phyloP scores from a whole-genome alignment of 192 early-diverging fungal species.

The Backusella liffmaniae region DNA sequence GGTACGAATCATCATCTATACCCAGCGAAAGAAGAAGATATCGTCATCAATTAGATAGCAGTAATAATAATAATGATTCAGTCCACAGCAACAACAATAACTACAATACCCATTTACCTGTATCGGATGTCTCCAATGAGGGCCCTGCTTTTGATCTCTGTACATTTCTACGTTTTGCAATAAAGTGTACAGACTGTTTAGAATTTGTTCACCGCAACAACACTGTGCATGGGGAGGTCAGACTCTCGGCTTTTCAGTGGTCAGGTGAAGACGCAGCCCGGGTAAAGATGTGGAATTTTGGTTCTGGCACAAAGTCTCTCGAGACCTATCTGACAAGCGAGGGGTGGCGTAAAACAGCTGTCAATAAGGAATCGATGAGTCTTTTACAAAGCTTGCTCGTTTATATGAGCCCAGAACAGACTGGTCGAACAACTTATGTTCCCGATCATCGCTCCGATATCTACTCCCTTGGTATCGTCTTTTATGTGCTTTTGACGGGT shows the following conservation, averaged over 20 bases:
- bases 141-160: conserved; percentile 22
- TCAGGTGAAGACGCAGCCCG: conserved; percentile 14
- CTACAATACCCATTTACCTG: background rate
- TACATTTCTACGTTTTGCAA: conserved; percentile 34
- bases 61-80: background rate
- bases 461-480: conserved; percentile 35
- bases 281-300: conserved; percentile 29
- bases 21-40: background rate
- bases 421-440: conserved; percentile 32
- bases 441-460: conserved; percentile 37
- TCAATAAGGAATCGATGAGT: conserved; percentile 20
- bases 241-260: conserved; percentile 26
- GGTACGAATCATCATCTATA: background rate
- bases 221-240: conserved; percentile 30
- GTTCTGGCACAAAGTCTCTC: conserved; percentile 14
- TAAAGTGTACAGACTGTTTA: conserved; percentile 27
- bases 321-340: conserved; percentile 28
- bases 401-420: conserved; percentile 34
- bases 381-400: conserved; percentile 18
- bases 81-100: background rate
- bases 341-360: conserved; percentile 21
- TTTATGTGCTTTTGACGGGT: conserved; percentile 28
- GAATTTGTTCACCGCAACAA: conserved; percentile 36
- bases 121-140: background rate
- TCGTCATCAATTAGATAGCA: background rate